phyloP scores from a whole-genome alignment of 148 eudicot species.

The Polygonum aviculare region DNA sequence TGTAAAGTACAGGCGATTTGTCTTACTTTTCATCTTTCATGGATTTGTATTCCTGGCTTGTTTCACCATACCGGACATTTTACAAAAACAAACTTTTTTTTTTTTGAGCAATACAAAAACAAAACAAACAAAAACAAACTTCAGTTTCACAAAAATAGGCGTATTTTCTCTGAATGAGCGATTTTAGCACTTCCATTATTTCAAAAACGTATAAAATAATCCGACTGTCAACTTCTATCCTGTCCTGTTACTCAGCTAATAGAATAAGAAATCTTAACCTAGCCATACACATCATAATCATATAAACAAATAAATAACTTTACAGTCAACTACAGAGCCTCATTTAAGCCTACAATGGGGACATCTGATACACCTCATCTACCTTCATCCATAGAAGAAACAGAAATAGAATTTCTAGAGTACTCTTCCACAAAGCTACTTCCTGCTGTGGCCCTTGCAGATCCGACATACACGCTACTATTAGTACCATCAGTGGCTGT shows the following conservation, averaged over 20 bases:
- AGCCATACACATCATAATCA: neutral
- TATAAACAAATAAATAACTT: neutral
- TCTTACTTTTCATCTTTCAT: too few species aligned
- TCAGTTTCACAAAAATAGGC: too few species aligned
- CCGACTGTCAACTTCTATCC: neutral
- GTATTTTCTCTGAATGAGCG: too few species aligned
- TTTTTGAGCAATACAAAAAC: too few species aligned
- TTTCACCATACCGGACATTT: neutral
- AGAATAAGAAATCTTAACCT: neutral
- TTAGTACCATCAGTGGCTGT: neutral
- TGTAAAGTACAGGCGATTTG: too few species aligned
- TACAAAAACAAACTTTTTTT: too few species aligned
- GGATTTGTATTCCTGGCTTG: neutral
- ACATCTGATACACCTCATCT: slow-evolving; percentile 20
- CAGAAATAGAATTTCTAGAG: slow-evolving; percentile 74
- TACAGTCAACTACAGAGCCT: neutral
- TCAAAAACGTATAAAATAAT: neutral
- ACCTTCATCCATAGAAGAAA: slow-evolving; percentile 75
- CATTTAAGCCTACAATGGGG: neutral
- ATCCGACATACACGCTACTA: slow-evolving; percentile 19
- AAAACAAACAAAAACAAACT: too few species aligned
- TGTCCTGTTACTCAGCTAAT: neutral
- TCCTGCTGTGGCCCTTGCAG: slow-evolving; percentile 28
- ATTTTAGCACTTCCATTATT: neutral
- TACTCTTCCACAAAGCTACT: slow-evolving; percentile 40